A percentile compares a stretch with the other conserved stretches of the same genome.
phyloP scores from a whole-genome alignment of 2,329 filamentous ascomycete genomes.

The Diaporthe humulicola region DNA sequence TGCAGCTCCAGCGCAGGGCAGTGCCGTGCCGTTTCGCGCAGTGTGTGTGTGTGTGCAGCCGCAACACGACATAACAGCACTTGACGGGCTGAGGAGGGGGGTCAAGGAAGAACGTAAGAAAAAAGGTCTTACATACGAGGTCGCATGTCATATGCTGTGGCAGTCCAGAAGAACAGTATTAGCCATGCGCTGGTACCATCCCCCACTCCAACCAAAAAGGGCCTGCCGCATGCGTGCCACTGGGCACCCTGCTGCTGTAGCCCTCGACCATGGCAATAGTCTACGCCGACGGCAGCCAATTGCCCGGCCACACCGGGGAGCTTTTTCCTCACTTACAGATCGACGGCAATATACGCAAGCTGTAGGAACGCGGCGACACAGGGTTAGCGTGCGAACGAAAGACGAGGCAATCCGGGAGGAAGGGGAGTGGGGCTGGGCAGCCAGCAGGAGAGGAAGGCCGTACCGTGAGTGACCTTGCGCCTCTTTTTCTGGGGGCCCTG shows the following conservation, averaged over 20 bases:
- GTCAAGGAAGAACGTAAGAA: slow-evolving; percentile 42
- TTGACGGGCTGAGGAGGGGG: slow-evolving; percentile 45
- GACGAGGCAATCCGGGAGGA: slow-evolving; percentile 44
- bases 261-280: slow-evolving; percentile 41
- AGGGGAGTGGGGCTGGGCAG: slow-evolving; percentile 39
- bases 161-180: slow-evolving; percentile 57
- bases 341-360: slow-evolving; percentile 90
- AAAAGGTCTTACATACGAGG: slow-evolving; percentile 74
- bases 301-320: slow-evolving; percentile 38
- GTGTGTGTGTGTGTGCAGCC: too few species aligned
- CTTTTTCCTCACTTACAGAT: slow-evolving; percentile 79
- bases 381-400: slow-evolving; percentile 42
- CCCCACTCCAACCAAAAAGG: slow-evolving; percentile 16
- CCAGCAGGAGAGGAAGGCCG: slow-evolving; percentile 51
- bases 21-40: slow-evolving; percentile 29
- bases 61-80: slow-evolving; percentile 39
- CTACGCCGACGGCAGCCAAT: slow-evolving; percentile 41
- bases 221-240: slow-evolving; percentile 35
- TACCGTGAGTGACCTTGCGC: slow-evolving; percentile 92
- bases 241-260: slow-evolving; percentile 34
- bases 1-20: neutral
- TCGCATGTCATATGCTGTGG: slow-evolving; percentile 91
- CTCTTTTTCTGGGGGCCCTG: slow-evolving; percentile 75
- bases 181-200: slow-evolving; percentile 53
- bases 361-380: slow-evolving; percentile 64